These are phyloP conservation scores for Diacronema lutheri DNA, from an alignment of 78 protist genomes.

Conservation along the genomic window DNA sequence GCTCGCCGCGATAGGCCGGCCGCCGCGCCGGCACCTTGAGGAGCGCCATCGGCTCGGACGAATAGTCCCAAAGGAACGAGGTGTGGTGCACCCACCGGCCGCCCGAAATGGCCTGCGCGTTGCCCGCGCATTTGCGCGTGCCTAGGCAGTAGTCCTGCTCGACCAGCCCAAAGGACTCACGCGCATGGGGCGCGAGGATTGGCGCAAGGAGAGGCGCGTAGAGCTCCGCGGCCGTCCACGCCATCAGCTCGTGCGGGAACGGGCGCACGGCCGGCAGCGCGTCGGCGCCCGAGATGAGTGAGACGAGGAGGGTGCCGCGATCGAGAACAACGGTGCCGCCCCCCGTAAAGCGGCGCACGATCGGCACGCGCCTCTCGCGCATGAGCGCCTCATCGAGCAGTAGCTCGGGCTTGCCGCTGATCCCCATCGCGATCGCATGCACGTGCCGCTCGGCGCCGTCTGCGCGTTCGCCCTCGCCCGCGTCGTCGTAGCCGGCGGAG, in stretches of 20 bases:
- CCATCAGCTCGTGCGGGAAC: background rate
- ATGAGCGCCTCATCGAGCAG: background rate
- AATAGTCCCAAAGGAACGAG: constrained; percentile 19
- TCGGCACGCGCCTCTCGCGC: background rate
- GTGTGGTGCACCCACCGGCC: constrained; percentile 33
- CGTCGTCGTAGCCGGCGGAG: background rate
- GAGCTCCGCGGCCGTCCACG: background rate
- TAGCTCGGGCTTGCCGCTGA: background rate
- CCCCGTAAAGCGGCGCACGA: background rate
- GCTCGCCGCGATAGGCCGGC: background rate
- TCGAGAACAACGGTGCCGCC: constrained; percentile 6
- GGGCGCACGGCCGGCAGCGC: background rate
- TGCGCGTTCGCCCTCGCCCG: background rate
- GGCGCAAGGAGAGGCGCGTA: background rate
- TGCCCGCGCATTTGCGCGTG: constrained; percentile 1
- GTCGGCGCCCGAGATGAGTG: background rate
- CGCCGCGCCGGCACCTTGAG: background rate
- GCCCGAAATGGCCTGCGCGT: constrained; percentile 21
- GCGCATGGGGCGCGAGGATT: background rate
- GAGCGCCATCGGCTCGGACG: background rate
- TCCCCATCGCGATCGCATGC: constrained; percentile 12
- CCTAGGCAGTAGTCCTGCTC: background rate
- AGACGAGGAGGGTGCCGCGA: background rate
- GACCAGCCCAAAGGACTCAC: background rate
- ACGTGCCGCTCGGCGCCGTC: background rate